Percentiles rank a stretch among this genome's conserved stretches.
Conservation (phyloP, 805 yeast species). For the Candida sakaeoensis region DNA sequence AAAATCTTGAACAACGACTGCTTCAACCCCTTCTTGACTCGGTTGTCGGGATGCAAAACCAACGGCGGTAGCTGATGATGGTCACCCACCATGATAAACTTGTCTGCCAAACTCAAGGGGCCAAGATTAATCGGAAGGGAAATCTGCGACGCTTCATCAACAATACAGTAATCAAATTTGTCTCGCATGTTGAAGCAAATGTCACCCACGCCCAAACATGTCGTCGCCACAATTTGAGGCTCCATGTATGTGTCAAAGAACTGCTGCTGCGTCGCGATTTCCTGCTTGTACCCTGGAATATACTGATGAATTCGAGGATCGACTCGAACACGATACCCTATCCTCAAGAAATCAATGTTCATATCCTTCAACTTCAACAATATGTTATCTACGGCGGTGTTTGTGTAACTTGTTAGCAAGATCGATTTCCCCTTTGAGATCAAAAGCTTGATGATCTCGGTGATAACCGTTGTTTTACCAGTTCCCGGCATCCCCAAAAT, state of each 20-base stretch:
- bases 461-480: constrained; percentile 68
- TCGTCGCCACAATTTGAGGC: constrained; percentile 80
- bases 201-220: constrained; percentile 75
- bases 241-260: constrained; percentile 45
- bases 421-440: constrained; percentile 62
- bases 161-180: constrained; percentile 84
- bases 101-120: constrained; percentile 72
- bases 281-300: constrained; percentile 36
- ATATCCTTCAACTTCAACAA: constrained; percentile 57
- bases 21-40: constrained; percentile 66
- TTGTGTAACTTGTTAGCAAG: constrained; percentile 81
- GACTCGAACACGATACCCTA: constrained; percentile 59
- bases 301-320: constrained; percentile 59
- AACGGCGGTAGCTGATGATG: constrained; percentile 92
- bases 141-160: constrained; percentile 96
- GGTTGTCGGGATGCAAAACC: constrained; percentile 54
- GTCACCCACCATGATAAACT: constrained; percentile 92
- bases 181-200: constrained; percentile 50
- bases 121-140: constrained; percentile 90
- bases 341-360: constrained; percentile 49
- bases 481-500: constrained; percentile 98
- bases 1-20: constrained; percentile 72
- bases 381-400: constrained; percentile 94
- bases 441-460: constrained; percentile 62
- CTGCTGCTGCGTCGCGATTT: constrained; percentile 40